Conservation (phyloP, 2,329 filamentous ascomycete genomes). For the Microcera coccophila region DNA sequence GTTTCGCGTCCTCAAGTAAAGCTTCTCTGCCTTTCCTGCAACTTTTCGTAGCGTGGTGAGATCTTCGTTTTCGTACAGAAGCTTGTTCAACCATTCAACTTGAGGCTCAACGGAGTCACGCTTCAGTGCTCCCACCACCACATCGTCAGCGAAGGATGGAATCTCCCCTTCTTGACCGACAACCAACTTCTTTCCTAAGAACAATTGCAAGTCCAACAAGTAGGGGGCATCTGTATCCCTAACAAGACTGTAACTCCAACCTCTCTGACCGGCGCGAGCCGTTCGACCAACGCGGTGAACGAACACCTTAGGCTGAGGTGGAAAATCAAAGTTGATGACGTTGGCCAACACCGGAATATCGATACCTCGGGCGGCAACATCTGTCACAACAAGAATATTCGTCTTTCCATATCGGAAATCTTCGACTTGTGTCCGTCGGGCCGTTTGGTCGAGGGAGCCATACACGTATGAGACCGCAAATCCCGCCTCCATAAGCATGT, state of each 20-base stretch:
- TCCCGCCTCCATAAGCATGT: constrained; percentile 72
- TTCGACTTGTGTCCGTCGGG: constrained; percentile 86
- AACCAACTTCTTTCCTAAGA: constrained; percentile 79
- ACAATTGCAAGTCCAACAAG: constrained; percentile 87
- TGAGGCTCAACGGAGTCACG: constrained; percentile 70
- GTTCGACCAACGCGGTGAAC: constrained; percentile 95
- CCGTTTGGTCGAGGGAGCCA: constrained; percentile 89
- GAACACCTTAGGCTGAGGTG: constrained; percentile 93
- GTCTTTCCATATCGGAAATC: constrained; percentile 80
- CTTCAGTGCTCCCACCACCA: constrained; percentile 74
- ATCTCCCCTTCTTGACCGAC: constrained; percentile 63
- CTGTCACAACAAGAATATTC: constrained; percentile 91
- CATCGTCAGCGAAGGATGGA: constrained; percentile 73
- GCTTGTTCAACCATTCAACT: constrained; percentile 79
- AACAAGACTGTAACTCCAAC: constrained; percentile 93
- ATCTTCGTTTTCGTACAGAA: constrained; percentile 72
- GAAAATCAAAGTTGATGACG: constrained; percentile 98
- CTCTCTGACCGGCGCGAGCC: constrained; percentile 84
- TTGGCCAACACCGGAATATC: constrained; percentile 96
- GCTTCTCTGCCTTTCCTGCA: constrained; percentile 81
- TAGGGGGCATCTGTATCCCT: constrained; percentile 87
- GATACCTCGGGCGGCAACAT: constrained; percentile 93
- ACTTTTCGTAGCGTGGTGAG: constrained; percentile 67
- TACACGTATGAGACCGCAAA: constrained; percentile 94
- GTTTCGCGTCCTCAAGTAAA: constrained; percentile 86